These are phyloP conservation scores for Sungouiella blattae DNA, from an alignment of 805 yeast genomes.

Conservation along the genomic window DNA sequence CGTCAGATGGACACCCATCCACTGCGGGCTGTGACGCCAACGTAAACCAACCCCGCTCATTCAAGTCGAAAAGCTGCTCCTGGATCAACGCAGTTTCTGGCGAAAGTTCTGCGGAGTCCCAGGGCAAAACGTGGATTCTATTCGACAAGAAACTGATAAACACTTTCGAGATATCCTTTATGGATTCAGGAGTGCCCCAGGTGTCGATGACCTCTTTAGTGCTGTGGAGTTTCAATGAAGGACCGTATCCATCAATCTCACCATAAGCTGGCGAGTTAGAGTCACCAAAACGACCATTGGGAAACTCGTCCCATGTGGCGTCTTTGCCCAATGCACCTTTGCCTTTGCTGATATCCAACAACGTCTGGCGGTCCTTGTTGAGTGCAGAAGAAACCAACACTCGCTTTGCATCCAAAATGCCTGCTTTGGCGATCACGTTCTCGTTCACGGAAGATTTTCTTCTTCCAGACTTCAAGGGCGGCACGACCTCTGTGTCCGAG, in stretches of 20 bases:
- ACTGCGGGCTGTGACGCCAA: constrained; percentile 96
- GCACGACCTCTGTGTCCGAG: constrained; percentile 29
- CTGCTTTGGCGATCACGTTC: constrained; percentile 29
- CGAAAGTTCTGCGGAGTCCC: constrained; percentile 83
- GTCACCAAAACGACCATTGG: constrained; percentile 94
- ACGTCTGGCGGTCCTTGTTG: constrained; percentile 44
- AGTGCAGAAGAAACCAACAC: constrained; percentile 24
- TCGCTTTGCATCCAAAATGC: constrained; percentile 18
- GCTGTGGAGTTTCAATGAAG: constrained; percentile 69
- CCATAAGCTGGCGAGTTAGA: constrained; percentile 96
- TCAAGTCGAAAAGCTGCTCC: constrained; percentile 80
- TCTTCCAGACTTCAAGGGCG: constrained; percentile 17
- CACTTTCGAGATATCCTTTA: constrained; percentile 58
- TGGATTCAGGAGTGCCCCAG: constrained; percentile 76
- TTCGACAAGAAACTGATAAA: constrained; percentile 73
- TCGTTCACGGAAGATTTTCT: constrained; percentile 40
- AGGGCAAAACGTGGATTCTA: constrained; percentile 77
- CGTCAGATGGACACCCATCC: constrained; percentile 72
- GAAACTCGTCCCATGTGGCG: constrained; percentile 97
- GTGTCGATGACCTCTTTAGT: constrained; percentile 60
- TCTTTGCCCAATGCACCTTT: constrained; percentile 81
- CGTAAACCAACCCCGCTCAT: constrained; percentile 73
- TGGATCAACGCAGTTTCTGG: constrained; percentile 92
- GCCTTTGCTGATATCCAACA: constrained; percentile 78
- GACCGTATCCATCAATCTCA: constrained; percentile 97